Percentiles rank a stretch among this genome's conserved stretches.
Evolutionary conservation across 2,329 filamentous ascomycete species (phyloP).

Genomic region (Lachnellula willkommii): DNA sequence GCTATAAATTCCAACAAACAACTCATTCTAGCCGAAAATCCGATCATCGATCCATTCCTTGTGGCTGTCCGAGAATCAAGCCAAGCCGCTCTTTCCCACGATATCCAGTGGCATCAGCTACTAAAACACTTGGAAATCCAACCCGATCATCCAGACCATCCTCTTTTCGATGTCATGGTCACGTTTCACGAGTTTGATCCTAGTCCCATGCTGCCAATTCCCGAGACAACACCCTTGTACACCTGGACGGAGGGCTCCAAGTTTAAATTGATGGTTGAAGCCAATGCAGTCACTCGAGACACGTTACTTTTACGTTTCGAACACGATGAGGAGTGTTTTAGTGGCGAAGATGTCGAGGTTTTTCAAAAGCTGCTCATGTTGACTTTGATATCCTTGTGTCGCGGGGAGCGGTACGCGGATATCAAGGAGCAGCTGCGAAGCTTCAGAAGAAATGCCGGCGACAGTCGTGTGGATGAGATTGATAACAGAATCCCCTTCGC

Average conservation of each 20-base stretch:
- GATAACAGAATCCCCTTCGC: no score
- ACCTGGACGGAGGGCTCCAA: background rate
- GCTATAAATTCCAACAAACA: no score
- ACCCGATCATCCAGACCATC: constrained; percentile 11
- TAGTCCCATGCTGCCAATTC: background rate
- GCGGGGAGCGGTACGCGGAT: background rate
- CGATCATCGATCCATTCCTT: constrained; percentile 14
- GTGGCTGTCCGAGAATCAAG: constrained; percentile 19
- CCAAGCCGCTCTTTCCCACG: constrained; percentile 27
- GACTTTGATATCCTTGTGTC: background rate
- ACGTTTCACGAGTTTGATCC: constrained; percentile 19
- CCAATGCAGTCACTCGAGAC: background rate
- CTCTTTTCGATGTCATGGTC: constrained; percentile 24
- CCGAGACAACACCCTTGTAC: no score
- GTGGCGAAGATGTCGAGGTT: background rate
- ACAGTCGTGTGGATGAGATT: no score
- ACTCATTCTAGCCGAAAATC: background rate
- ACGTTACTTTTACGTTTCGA: background rate
- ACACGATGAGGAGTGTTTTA: background rate
- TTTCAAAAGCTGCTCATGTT: background rate
- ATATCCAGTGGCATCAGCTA: constrained; percentile 30
- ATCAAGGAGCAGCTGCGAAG: background rate
- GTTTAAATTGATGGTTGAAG: background rate
- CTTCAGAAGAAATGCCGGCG: no score
- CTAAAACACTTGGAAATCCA: constrained; percentile 18